Conservation (phyloP, 163 green algal species). For the Chlamydomonas reinhardtii region DNA sequence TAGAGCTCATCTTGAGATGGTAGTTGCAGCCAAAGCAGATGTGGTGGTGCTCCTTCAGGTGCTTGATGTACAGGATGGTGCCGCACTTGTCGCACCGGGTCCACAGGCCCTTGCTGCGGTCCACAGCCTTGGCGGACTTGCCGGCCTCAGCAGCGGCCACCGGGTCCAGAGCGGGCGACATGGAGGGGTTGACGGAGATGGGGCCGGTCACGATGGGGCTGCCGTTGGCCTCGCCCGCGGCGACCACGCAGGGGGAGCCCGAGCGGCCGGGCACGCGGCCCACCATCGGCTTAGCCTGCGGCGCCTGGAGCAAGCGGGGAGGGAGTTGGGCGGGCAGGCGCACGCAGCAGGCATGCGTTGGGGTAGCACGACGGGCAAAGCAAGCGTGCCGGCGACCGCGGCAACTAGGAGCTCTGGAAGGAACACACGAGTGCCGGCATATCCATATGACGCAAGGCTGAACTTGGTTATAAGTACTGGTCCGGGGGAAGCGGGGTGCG, state of each 20-base stretch:
- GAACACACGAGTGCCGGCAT: too few relatives aligned
- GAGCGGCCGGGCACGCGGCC: not conserved
- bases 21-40: conserved; percentile 79
- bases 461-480: too few relatives aligned
- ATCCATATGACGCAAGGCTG: too few relatives aligned
- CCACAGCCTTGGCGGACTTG: conserved; percentile 55
- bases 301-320: not conserved
- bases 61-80: conserved; percentile 81
- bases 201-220: conserved; percentile 47
- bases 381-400: too few relatives aligned
- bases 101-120: conserved; percentile 77
- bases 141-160: conserved; percentile 41
- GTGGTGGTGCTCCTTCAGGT: conserved; percentile 76
- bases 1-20: conserved; percentile 73
- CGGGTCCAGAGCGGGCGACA: conserved; percentile 38
- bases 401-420: too few relatives aligned
- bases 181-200: conserved; percentile 51
- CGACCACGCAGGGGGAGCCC: not conserved
- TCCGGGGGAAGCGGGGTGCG: too few relatives aligned
- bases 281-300: not conserved
- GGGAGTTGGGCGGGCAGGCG: too few relatives aligned
- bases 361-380: too few relatives aligned
- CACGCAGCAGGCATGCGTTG: not conserved
- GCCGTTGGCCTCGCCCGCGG: conserved; percentile 16
- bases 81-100: conserved; percentile 78